A percentile compares a stretch with the other conserved stretches of the same genome.
These are phyloP conservation scores for Leccinum uliginosum DNA, from an alignment of 768 basidiomycete species.

Conservation along the genomic window DNA sequence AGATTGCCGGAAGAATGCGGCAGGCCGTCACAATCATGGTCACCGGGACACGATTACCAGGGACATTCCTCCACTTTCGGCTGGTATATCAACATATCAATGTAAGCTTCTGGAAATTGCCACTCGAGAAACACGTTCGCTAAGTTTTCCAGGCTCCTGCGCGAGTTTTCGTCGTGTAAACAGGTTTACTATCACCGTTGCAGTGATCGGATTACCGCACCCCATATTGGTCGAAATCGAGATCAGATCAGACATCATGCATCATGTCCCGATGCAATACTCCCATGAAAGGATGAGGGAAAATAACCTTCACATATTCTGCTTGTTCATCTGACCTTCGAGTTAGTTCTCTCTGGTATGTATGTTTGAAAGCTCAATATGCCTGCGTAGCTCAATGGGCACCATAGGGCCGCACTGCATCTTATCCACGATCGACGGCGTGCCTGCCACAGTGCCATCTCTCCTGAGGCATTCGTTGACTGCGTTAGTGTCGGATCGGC, in stretches of 20 bases:
- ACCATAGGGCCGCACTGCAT: background rate
- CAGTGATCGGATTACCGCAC: background rate
- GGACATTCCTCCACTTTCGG: constrained; percentile 2
- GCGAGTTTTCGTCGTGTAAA: constrained; percentile 9
- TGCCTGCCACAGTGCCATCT: background rate
- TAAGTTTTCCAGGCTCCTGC: constrained; percentile 4
- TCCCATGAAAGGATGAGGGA: background rate
- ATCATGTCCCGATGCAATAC: background rate
- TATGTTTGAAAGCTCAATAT: background rate
- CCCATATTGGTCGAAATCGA: constrained; percentile 2
- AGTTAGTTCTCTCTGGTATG: background rate
- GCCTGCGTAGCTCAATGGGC: background rate
- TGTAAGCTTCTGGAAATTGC: background rate
- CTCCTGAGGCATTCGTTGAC: background rate
- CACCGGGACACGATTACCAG: constrained; percentile 5
- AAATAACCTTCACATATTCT: background rate
- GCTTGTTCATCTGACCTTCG: background rate
- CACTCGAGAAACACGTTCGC: background rate
- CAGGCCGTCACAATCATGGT: constrained; percentile 6
- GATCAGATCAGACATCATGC: constrained; percentile 4
- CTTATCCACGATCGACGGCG: constrained; percentile 6
- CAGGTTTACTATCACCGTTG: background rate
- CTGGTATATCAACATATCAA: constrained; percentile 1
- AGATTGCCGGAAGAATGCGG: constrained; percentile 15
- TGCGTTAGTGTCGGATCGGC: background rate